phyloP scores from a whole-genome alignment of 2,329 filamentous ascomycete genomes.

The Zopfia rhizophila region DNA sequence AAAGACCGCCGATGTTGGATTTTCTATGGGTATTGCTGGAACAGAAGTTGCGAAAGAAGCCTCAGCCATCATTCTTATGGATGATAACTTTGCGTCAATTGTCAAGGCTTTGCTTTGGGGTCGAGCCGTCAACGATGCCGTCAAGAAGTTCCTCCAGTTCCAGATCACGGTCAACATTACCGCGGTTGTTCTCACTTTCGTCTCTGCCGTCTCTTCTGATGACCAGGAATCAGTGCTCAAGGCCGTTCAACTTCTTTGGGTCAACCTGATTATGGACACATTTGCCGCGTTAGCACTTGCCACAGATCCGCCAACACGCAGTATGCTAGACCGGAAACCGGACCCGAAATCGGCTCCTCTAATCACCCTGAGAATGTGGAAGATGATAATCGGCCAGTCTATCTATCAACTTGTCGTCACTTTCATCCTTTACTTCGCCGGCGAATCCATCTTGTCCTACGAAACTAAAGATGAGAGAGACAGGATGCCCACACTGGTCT shows the following conservation, averaged over 20 bases:
- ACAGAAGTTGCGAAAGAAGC: constrained; percentile 88
- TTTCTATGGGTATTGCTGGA: constrained; percentile 86
- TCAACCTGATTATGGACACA: constrained; percentile 97
- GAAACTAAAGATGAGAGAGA: constrained; percentile 57
- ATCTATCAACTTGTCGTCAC: constrained; percentile 85
- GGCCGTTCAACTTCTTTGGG: constrained; percentile 93
- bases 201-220: constrained; percentile 79
- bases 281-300: constrained; percentile 89
- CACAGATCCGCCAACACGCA: constrained; percentile 87
- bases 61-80: constrained; percentile 86
- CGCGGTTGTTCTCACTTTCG: constrained; percentile 86
- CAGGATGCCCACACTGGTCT: constrained; percentile 80
- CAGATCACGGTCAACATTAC: constrained; percentile 92
- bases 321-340: constrained; percentile 82
- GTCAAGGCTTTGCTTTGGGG: constrained; percentile 87
- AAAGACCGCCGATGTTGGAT: constrained; percentile 83
- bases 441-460: constrained; percentile 69
- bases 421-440: constrained; percentile 84
- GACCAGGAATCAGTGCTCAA: constrained; percentile 80
- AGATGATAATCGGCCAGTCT: constrained; percentile 96
- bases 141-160: constrained; percentile 62
- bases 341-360: constrained; percentile 77
- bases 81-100: constrained; percentile 88
- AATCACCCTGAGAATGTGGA: constrained; percentile 96
- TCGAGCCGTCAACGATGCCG: constrained; percentile 55